phyloP scores from a whole-genome alignment of 352 stramenopile genomes.

The Globisporangium irregulare region DNA sequence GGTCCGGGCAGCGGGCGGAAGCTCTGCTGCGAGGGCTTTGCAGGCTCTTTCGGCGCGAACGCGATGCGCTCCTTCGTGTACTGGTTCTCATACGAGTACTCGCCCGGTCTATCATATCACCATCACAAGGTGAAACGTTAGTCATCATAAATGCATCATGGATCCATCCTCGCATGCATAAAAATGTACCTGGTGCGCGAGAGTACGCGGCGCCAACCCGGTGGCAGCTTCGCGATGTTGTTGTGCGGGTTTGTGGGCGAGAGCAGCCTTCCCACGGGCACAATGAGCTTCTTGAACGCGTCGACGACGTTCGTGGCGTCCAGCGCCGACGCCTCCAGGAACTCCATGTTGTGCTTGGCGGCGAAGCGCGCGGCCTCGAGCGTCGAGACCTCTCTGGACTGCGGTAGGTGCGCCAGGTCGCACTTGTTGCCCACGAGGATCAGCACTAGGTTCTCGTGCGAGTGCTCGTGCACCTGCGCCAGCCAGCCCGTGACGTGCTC shows the following conservation, averaged over 20 bases:
- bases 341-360: slow-evolving; percentile 78
- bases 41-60: slow-evolving; percentile 80
- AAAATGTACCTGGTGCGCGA: slow-evolving; percentile 57
- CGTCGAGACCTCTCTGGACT: slow-evolving; percentile 82
- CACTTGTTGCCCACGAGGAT: slow-evolving; percentile 89
- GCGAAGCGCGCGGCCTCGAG: slow-evolving; percentile 84
- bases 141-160: background rate
- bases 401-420: slow-evolving; percentile 71
- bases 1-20: slow-evolving; percentile 39
- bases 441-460: slow-evolving; percentile 79
- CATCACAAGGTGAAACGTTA: background rate
- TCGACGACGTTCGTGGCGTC: slow-evolving; percentile 86
- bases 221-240: slow-evolving; percentile 66
- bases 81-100: slow-evolving; percentile 89
- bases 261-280: slow-evolving; percentile 74
- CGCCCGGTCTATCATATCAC: slow-evolving; percentile 44
- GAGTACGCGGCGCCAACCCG: slow-evolving; percentile 74
- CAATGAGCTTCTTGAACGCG: slow-evolving; percentile 87
- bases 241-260: slow-evolving; percentile 48
- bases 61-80: slow-evolving; percentile 88
- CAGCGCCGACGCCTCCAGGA: slow-evolving; percentile 82
- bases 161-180: background rate
- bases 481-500: slow-evolving; percentile 79
- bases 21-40: slow-evolving; percentile 85
- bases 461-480: slow-evolving; percentile 76